These are phyloP conservation scores for Hapsidospora chrysogenum DNA, from an alignment of 495 filamentous ascomycete genomes.

Conservation along the genomic window DNA sequence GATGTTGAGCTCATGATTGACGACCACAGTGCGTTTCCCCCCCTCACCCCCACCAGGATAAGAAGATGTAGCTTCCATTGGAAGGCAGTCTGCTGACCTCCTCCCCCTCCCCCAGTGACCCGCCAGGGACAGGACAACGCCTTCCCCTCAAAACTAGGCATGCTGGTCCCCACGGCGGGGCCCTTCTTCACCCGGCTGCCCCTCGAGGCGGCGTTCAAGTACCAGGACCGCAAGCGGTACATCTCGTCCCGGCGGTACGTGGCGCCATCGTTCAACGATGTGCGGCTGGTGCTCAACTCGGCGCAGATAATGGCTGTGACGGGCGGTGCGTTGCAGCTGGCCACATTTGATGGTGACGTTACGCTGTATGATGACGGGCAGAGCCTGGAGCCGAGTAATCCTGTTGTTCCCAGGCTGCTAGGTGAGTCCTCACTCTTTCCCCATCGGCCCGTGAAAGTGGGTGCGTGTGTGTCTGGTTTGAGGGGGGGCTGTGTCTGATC, in stretches of 20 bases:
- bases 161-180: conserved; percentile 78
- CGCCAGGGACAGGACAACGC: conserved; percentile 45
- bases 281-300: conserved; percentile 83
- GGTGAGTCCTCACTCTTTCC: conserved; percentile 9
- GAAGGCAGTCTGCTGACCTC: too few species aligned
- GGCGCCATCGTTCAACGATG: conserved; percentile 93
- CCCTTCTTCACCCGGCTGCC: conserved; percentile 80
- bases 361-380: conserved; percentile 92
- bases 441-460: neutral
- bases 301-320: conserved; percentile 82
- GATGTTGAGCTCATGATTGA: conserved; percentile 85
- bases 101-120: conserved; percentile 42
- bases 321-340: conserved; percentile 53
- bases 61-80: too few species aligned
- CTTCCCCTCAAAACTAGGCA: conserved; percentile 75
- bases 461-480: neutral
- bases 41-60: too few species aligned
- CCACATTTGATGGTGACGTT: conserved; percentile 96
- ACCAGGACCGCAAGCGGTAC: conserved; percentile 66
- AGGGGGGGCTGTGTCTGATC: neutral
- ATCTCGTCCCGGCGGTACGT: conserved; percentile 91
- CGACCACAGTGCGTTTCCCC: conserved; percentile 58
- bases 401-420: conserved; percentile 64
- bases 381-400: conserved; percentile 52
- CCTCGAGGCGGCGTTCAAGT: conserved; percentile 77